Evolutionary conservation across 2,329 filamentous ascomycete genomes (phyloP).

Genomic region (Onygenales sp.): DNA sequence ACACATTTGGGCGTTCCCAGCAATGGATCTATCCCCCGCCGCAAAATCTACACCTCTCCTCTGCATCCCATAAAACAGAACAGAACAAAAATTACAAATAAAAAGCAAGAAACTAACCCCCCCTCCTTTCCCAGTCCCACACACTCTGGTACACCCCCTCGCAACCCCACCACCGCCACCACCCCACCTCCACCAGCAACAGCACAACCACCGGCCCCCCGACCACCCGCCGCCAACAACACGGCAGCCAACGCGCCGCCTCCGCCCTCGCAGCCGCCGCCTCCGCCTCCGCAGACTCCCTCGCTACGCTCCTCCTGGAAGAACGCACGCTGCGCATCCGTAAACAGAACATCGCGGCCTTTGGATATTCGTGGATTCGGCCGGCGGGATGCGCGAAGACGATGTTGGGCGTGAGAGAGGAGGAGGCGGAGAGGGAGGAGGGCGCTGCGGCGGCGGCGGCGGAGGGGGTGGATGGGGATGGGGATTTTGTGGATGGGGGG

Average conservation of each 20-base stretch:
- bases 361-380: slow-evolving; percentile 81
- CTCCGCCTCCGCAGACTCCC: slow-evolving; percentile 48
- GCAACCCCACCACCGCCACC: slow-evolving; percentile 28
- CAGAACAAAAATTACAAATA: background rate
- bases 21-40: background rate
- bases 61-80: background rate
- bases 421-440: slow-evolving; percentile 80
- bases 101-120: slow-evolving; percentile 13
- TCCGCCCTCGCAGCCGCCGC: slow-evolving; percentile 28
- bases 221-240: slow-evolving; percentile 17
- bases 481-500: slow-evolving; percentile 28
- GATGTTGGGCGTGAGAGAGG: slow-evolving; percentile 79
- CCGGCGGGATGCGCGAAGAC: slow-evolving; percentile 85
- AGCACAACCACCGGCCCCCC: slow-evolving; percentile 19
- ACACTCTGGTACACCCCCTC: slow-evolving; percentile 64
- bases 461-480: slow-evolving; percentile 50
- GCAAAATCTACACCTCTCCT: slow-evolving; percentile 2
- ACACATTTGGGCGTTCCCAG: no score
- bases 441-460: slow-evolving; percentile 64
- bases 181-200: slow-evolving; percentile 17
- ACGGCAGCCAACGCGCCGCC: slow-evolving; percentile 16
- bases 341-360: slow-evolving; percentile 72
- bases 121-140: slow-evolving; percentile 47
- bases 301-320: slow-evolving; percentile 63
- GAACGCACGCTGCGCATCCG: slow-evolving; percentile 69